Percentiles rank a stretch among this genome's conserved stretches.
These are phyloP conservation scores for Psidium friedrichsthalianum DNA, from an alignment of 345 rosid genomes.

Conservation along the genomic window DNA sequence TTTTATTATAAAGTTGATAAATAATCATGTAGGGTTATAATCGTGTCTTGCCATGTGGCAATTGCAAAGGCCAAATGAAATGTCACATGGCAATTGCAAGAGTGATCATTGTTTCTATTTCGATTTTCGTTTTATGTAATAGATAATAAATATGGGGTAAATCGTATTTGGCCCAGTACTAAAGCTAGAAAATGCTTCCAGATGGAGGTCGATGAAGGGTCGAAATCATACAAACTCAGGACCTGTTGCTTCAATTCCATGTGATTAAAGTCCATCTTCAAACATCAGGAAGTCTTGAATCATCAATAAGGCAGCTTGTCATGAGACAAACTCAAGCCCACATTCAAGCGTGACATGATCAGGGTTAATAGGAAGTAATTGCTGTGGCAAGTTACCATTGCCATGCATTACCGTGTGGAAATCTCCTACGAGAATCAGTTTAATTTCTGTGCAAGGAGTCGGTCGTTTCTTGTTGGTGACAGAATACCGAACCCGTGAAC, in stretches of 20 bases:
- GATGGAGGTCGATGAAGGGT: neutral
- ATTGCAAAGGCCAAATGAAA: rapidly evolving
- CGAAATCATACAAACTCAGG: neutral
- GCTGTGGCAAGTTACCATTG: neutral
- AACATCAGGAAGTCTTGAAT: neutral
- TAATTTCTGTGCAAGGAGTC: neutral
- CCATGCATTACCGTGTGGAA: neutral
- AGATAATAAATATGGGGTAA: neutral
- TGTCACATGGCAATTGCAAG: rapidly evolving
- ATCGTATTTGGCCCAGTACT: neutral
- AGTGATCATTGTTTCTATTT: rapidly evolving
- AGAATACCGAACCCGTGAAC: neutral
- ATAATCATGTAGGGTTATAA: neutral
- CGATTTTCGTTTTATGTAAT: neutral
- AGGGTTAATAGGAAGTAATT: neutral
- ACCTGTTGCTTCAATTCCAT: rapidly evolving
- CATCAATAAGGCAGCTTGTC: neutral
- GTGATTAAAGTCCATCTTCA: neutral
- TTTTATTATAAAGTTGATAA: no score
- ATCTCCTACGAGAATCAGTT: neutral
- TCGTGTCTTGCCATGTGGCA: neutral
- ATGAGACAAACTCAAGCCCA: neutral
- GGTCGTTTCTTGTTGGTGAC: neutral
- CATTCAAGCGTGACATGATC: neutral
- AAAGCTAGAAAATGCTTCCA: neutral